These are phyloP conservation scores for Albatrellus ellisii DNA, from an alignment of 768 basidiomycete species.

Conservation along the genomic window DNA sequence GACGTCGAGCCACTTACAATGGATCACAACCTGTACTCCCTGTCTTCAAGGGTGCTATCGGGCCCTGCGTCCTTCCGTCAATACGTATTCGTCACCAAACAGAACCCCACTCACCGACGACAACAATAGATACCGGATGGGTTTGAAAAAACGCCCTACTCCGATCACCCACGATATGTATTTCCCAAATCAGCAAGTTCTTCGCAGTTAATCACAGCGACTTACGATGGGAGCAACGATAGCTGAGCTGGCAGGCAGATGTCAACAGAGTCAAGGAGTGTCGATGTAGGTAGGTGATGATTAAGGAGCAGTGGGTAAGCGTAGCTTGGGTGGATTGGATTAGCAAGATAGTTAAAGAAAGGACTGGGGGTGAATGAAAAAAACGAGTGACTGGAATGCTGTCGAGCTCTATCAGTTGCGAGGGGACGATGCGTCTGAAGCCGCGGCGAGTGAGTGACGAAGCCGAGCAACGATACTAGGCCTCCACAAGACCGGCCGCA, in stretches of 20 bases:
- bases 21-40: too few relatives aligned
- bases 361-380: constrained; percentile 5
- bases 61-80: too few relatives aligned
- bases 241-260: not conserved
- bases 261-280: not conserved
- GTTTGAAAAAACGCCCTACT: not conserved
- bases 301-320: not conserved
- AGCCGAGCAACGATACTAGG: constrained; percentile 11
- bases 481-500: constrained; percentile 10
- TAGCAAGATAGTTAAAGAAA: constrained; percentile 2
- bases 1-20: not conserved
- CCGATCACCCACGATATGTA: not conserved
- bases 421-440: not conserved
- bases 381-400: constrained; percentile 12
- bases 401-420: constrained; percentile 3
- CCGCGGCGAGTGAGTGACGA: not conserved
- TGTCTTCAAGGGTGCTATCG: not conserved
- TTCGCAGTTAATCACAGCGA: not conserved
- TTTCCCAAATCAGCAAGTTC: too few relatives aligned
- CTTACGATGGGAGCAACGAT: not conserved
- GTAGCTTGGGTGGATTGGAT: constrained; percentile 1
- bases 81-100: too few relatives aligned
- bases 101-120: not conserved
- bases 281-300: not conserved
- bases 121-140: not conserved